phyloP scores from a whole-genome alignment of 495 filamentous ascomycete species.

The Penicillium subrubescens region DNA sequence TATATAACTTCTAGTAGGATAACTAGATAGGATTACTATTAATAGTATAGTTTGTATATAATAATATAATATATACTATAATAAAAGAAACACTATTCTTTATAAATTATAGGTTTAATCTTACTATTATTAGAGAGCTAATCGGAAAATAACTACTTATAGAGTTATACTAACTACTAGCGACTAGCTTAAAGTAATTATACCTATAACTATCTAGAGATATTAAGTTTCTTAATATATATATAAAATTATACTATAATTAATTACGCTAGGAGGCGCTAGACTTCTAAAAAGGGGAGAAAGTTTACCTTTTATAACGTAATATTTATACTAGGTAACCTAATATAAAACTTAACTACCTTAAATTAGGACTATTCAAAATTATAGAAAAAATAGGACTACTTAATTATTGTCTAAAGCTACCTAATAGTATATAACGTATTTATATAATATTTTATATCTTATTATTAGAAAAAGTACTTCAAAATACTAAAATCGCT shows the following conservation, averaged over 20 bases:
- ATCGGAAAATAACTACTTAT: constrained; percentile 2
- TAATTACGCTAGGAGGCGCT: constrained; percentile 19
- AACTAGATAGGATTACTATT: constrained; percentile 7
- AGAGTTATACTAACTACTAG: constrained; percentile 4
- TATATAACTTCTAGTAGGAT: constrained; percentile 16
- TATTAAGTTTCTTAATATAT: constrained; percentile 19
- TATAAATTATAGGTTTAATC: constrained; percentile 9
- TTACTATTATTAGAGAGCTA: constrained; percentile 13
- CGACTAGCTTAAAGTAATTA: constrained; percentile 11
- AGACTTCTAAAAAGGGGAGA: constrained; percentile 30
- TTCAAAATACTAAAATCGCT: constrained; percentile 6
- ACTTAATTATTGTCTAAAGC: constrained; percentile 14
- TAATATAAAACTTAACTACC: not conserved
- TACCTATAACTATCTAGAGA: constrained; percentile 20
- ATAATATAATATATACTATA: constrained; percentile 12
- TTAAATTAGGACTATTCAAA: constrained; percentile 2
- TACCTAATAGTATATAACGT: constrained; percentile 15
- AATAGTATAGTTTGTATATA: constrained; percentile 16
- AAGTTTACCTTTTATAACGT: constrained; percentile 31
- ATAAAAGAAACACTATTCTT: constrained; percentile 10
- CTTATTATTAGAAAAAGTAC: constrained; percentile 16
- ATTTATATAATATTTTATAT: constrained; percentile 17
- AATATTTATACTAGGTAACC: not conserved
- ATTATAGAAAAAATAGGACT: constrained; percentile 11
- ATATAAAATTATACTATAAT: constrained; percentile 21